Evolutionary conservation across 306 rosid species (phyloP), one percentile per base, ranked within the genome.

Genomic region (Citrullus mucosospermus): DNA sequence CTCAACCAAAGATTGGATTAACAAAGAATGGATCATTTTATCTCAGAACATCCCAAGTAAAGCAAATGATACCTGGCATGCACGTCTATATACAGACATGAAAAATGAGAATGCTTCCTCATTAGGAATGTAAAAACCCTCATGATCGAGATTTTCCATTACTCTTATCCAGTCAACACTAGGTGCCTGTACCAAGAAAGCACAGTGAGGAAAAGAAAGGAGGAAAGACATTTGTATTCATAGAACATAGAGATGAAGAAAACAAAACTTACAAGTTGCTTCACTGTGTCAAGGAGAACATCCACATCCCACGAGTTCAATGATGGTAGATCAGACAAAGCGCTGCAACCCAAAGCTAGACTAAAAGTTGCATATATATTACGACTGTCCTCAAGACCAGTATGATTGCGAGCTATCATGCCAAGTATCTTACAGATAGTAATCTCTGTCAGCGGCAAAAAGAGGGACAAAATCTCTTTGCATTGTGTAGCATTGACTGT

Each of bases 301-400:
- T 93, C 98, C 80, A 96, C 86, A 83, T 96, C 93, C 99, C 99
- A 96, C 59, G 97, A 85, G 85, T 84, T 87, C 76, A 90, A 83
- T 13, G 82, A 85, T 18, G 98, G 94, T 76, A 89, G 76, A 84
- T 96, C 97, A 74, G 97, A 82, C 63, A 83, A 78, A 67, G 83
- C 75, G 85, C 80, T 84, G 90, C 78, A 83, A 74, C 93, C 97
- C 82, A 91, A 88, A 6, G 98, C 97, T 75, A 90, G 79, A 65
- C 90, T 73, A 73, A 96, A 91, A 66, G 90, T 86, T 86, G 90
- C 68, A 82, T 88, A 88, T 34, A 86, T 69, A 71, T 82, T 89
- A 78, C 90, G 97, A 88, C 78, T 90, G 88, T 96, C 98, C 86
- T 93, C 99, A 79, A 88, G 81, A 84, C 96, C 97, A 81, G 86